phyloP scores from a whole-genome alignment of 768 basidiomycete species.

The Hericium coralloides region DNA sequence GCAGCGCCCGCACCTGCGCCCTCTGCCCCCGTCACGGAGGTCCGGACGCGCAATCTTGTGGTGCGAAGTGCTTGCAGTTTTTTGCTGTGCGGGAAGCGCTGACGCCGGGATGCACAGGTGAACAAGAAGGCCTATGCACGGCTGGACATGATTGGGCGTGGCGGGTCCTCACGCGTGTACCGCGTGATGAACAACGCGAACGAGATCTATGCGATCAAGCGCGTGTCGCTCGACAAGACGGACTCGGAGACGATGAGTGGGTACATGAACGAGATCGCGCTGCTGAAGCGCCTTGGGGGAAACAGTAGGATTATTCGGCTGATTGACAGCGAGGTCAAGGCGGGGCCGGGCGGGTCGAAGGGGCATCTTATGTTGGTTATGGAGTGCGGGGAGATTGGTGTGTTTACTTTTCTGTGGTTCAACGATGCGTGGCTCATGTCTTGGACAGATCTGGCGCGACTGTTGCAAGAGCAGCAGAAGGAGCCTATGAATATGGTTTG shows the following conservation, averaged over 20 bases:
- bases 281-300: conserved; percentile 90
- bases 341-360: conserved; percentile 59
- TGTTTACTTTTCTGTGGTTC: conserved; percentile 8
- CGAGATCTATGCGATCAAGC: conserved; percentile 86
- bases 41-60: conserved; percentile 11
- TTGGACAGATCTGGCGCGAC: conserved; percentile 58
- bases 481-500: conserved; percentile 88
- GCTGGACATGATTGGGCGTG: conserved; percentile 84
- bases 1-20: conserved; percentile 2
- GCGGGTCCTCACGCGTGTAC: conserved; percentile 93
- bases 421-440: neutral
- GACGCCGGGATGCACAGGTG: conserved; percentile 32
- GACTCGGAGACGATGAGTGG: conserved; percentile 85
- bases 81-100: neutral
- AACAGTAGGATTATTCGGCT: conserved; percentile 88
- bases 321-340: conserved; percentile 83
- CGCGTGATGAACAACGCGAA: conserved; percentile 73
- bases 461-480: conserved; percentile 78
- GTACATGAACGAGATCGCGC: conserved; percentile 93
- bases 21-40: conserved; percentile 6
- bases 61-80: conserved; percentile 1
- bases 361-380: conserved; percentile 80
- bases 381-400: conserved; percentile 86
- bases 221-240: conserved; percentile 81
- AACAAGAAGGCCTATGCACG: conserved; percentile 81